Percentiles rank a stretch among this genome's conserved stretches.
Conservation (phyloP, 768 basidiomycete species). For the Tulasnella sp. region DNA sequence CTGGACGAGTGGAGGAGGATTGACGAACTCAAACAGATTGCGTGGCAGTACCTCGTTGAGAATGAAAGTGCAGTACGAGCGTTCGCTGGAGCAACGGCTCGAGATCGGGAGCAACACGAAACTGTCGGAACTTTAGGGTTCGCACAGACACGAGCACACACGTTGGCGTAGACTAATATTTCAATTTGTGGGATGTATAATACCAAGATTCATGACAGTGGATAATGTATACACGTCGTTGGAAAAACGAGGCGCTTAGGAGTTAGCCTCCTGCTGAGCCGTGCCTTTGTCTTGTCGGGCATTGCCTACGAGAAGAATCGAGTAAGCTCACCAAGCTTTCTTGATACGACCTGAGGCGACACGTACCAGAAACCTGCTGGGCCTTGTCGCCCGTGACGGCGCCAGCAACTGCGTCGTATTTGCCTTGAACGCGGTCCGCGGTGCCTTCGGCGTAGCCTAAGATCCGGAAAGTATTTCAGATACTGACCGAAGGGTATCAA, state of each 20-base stretch:
- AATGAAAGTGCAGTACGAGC: background rate
- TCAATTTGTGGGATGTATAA: background rate
- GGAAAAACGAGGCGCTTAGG: background rate
- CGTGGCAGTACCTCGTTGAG: background rate
- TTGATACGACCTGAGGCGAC: background rate
- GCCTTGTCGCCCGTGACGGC: constrained; percentile 24
- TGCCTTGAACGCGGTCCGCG: constrained; percentile 17
- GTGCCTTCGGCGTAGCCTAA: constrained; percentile 37
- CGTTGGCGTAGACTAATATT: background rate
- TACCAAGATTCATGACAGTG: background rate
- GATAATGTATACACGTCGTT: background rate
- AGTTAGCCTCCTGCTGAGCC: constrained; percentile 2
- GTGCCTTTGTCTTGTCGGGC: constrained; percentile 1
- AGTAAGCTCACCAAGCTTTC: background rate
- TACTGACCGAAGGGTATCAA: background rate
- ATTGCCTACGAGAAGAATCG: background rate
- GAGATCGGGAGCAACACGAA: background rate
- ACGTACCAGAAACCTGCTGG: constrained; percentile 37
- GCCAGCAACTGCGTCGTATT: constrained; percentile 17
- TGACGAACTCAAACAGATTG: background rate
- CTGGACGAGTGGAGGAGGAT: constrained; percentile 5
- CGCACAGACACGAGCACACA: background rate
- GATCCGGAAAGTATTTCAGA: background rate
- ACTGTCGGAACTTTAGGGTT: background rate
- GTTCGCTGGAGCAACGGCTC: background rate